Conservation (phyloP, 2,329 filamentous ascomycete genomes). For the Magnaporthiopsis poae region DNA sequence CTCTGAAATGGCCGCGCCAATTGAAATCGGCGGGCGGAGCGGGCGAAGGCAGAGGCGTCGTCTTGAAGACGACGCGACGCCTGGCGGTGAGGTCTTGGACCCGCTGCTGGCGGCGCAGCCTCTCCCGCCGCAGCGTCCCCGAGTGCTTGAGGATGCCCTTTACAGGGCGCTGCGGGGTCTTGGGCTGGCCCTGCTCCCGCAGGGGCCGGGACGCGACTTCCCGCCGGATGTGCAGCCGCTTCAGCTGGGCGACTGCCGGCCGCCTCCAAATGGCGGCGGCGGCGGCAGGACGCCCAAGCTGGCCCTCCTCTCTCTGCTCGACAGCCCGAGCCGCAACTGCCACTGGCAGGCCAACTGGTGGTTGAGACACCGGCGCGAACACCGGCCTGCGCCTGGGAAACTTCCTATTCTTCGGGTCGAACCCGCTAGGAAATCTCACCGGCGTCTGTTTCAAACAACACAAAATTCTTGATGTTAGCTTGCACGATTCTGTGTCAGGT, state of each 20-base stretch:
- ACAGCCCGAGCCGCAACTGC: background rate
- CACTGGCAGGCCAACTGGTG: background rate
- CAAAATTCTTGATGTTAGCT: background rate
- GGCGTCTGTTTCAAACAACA: background rate
- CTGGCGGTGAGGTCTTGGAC: background rate
- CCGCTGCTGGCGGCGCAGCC: background rate
- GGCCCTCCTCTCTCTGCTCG: background rate
- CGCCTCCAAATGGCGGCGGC: background rate
- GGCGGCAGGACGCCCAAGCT: background rate
- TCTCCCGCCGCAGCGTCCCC: too few species aligned
- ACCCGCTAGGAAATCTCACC: background rate
- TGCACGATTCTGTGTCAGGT: background rate
- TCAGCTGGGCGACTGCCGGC: background rate
- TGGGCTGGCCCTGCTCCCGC: too few species aligned
- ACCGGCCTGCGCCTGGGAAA: background rate
- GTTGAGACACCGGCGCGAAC: too few species aligned
- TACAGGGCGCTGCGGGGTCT: background rate
- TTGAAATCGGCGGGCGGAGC: background rate
- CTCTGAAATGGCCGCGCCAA: conserved; percentile 2
- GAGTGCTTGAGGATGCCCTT: background rate
- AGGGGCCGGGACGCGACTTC: background rate
- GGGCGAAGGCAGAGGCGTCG: background rate
- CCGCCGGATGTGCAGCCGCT: background rate
- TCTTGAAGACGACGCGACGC: background rate
- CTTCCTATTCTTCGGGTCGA: background rate